Evolutionary conservation across 2,329 filamentous ascomycete genomes (phyloP).

Genomic region (Diaporthe nobilis): DNA sequence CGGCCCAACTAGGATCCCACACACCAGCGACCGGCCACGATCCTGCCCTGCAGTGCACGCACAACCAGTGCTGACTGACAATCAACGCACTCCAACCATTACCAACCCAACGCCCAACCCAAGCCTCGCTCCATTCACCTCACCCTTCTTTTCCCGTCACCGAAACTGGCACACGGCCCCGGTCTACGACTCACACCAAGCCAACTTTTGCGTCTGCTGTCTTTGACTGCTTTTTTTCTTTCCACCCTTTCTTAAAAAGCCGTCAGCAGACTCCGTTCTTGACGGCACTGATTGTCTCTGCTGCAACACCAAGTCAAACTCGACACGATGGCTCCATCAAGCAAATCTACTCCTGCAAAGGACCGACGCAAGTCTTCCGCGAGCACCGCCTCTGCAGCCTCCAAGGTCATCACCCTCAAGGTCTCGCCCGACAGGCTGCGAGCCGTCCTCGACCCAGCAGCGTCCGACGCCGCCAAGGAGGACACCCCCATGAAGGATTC

Average conservation of each 20-base stretch:
- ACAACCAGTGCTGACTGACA: conserved; percentile 32
- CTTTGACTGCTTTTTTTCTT: not conserved
- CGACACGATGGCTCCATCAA: conserved; percentile 54
- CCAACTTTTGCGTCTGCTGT: conserved; percentile 1
- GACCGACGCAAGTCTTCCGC: conserved; percentile 60
- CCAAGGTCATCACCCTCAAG: conserved; percentile 65
- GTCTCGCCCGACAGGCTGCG: conserved; percentile 66
- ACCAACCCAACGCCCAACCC: conserved; percentile 18
- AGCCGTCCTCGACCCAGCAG: conserved; percentile 62
- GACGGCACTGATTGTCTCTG: conserved; percentile 9
- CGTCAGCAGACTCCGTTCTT: not conserved
- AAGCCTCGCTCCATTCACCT: conserved; percentile 12
- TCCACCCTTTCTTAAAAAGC: not conserved
- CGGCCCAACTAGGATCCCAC: conserved; percentile 30
- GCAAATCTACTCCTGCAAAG: conserved; percentile 54
- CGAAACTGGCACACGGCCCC: conserved; percentile 15
- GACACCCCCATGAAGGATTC: conserved; percentile 53
- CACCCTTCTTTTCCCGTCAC: conserved; percentile 26
- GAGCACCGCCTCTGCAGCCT: conserved; percentile 43
- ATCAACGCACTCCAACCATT: conserved; percentile 10
- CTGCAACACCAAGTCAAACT: conserved; percentile 28
- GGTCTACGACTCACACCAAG: conserved; percentile 21
- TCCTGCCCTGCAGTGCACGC: conserved; percentile 29
- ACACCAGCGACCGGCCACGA: conserved; percentile 27
- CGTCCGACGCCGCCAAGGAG: conserved; percentile 59